These are phyloP conservation scores for Lophiotrema nucula DNA, from an alignment of 495 filamentous ascomycete genomes.

Conservation along the genomic window DNA sequence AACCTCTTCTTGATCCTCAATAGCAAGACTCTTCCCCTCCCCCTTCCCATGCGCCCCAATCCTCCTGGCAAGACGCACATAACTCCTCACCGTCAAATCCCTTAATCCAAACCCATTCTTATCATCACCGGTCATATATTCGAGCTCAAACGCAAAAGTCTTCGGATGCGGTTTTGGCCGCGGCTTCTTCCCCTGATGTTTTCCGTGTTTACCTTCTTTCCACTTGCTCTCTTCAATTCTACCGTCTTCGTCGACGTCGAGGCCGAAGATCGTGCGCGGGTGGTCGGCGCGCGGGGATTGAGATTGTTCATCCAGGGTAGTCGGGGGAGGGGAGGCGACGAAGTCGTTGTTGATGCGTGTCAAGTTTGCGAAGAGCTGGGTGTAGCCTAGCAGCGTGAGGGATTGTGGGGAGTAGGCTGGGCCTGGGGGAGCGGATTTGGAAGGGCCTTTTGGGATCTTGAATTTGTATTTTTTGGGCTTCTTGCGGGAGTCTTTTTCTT, in stretches of 20 bases:
- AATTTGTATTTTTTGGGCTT: constrained; percentile 54
- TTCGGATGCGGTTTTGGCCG: constrained; percentile 54
- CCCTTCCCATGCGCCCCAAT: too few species aligned
- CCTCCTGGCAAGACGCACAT: constrained; percentile 70
- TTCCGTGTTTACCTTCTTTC: constrained; percentile 53
- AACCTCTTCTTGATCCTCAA: constrained; percentile 29
- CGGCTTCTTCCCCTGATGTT: constrained; percentile 37
- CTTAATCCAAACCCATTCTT: constrained; percentile 68
- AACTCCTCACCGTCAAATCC: constrained; percentile 83
- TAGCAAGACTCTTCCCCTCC: constrained; percentile 34
- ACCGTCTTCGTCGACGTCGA: constrained; percentile 18
- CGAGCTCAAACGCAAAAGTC: constrained; percentile 72
- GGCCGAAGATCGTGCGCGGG: neutral
- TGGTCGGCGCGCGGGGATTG: neutral
- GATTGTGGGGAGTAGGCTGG: constrained; percentile 89
- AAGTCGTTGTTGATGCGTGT: constrained; percentile 77
- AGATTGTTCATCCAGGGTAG: neutral
- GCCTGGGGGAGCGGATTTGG: constrained; percentile 71
- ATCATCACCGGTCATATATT: constrained; percentile 81
- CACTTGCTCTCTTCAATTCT: constrained; percentile 51
- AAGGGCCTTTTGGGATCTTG: constrained; percentile 67
- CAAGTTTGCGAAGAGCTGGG: constrained; percentile 91
- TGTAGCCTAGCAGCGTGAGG: constrained; percentile 71
- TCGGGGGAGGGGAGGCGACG: constrained; percentile 8
- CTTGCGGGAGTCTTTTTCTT: constrained; percentile 42